phyloP scores from a whole-genome alignment of 371 early-diverging fungal genomes.

The Syncephalastrum contaminatum region DNA sequence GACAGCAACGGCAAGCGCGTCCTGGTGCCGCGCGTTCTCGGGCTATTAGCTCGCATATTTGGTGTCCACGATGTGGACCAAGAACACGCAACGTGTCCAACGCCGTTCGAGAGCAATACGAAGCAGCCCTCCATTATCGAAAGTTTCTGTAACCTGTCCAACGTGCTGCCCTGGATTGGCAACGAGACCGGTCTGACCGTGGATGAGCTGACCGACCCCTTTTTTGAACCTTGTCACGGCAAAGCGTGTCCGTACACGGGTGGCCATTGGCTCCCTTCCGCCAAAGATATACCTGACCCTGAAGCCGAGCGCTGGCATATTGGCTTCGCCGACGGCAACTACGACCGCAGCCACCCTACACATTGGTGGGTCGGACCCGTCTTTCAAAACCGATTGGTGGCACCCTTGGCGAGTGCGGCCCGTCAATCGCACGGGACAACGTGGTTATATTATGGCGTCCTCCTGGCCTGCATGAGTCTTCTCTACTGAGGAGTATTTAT shows the following conservation, averaged over 20 bases:
- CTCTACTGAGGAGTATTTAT: not conserved
- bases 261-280: too few species aligned
- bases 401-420: too few species aligned
- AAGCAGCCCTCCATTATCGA: constrained; percentile 11
- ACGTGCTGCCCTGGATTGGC: constrained; percentile 17
- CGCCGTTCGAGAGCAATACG: constrained; percentile 8
- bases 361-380: constrained; percentile 18
- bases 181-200: constrained; percentile 10
- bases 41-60: constrained; percentile 36
- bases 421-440: too few species aligned
- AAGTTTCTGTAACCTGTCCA: constrained; percentile 17
- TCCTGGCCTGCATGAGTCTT: too few species aligned
- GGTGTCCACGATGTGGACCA: constrained; percentile 33
- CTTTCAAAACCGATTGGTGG: not conserved
- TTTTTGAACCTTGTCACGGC: not conserved
- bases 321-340: constrained; percentile 11
- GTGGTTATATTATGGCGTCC: too few species aligned
- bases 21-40: constrained; percentile 24
- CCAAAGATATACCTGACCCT: not conserved
- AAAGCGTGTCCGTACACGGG: too few species aligned
- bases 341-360: constrained; percentile 4
- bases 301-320: constrained; percentile 7
- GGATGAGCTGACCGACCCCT: constrained; percentile 14
- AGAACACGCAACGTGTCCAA: constrained; percentile 28
- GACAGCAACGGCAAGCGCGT: not conserved